Base-by-base conservation (phyloP, 805 yeast species). In the Candida suzukii region DNA sequence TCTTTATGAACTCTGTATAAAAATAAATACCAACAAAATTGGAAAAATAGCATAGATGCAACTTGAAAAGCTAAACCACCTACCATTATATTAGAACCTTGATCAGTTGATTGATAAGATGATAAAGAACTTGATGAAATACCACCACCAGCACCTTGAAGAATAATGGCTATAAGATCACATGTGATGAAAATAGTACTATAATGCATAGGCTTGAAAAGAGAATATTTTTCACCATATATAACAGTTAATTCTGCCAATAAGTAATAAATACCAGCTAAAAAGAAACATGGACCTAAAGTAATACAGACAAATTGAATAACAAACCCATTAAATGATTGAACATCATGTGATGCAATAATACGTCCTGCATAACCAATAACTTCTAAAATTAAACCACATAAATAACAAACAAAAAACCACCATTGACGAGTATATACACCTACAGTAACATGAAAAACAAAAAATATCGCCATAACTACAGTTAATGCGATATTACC, bases 51-150 rank as follows among this genome's bases (percentile, higher is more conserved):
- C 82, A 88, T 83, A 4, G 86, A 71, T 5, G 73, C 60, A 5
- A 86, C 90, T 62, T 88, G 96, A 52, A 83, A 70, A 0, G 80
- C 82, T 38, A 88, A 68, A 8, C 96, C 96, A 2, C 74, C 90
- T 37, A 86, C 73, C 81, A 88, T 83, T 38, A 83, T 58, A 54
- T 78, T 68, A 2, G 83, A 69, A n/a, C 91, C 91, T 2, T 42
- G 32, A 0, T 53, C 45, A 1, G 74, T 52, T 32, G 55, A 51
- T 13, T 62, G 54, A 33, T 54, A 53, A 3, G 40, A 38, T 9
- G 58, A 46, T 7, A 70, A 56, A 0, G 76, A 68, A 2, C 58
- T 47, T 31, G 83, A 79, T 2, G 88, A 85, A 35, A 74, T 60
- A 40, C 82, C 93, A 52, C 95, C 95, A 35, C 95, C 95, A 10